Base-by-base conservation (phyloP, 129 eudicot species). In the Kitagawia praeruptora region DNA sequence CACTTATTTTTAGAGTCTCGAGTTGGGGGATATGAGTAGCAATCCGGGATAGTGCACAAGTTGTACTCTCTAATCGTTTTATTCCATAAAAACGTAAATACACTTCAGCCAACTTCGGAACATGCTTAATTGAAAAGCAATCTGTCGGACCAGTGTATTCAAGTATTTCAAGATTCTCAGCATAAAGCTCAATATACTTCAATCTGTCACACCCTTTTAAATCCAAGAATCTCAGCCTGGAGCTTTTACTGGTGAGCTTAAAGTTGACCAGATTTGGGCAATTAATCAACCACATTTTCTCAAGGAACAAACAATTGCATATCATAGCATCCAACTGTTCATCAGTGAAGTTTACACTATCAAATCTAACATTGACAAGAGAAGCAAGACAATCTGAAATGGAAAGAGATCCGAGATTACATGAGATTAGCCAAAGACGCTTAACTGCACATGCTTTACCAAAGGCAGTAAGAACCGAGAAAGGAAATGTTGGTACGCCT, bases 51-150 rank as follows among this genome's bases (percentile, higher is more conserved):
- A 81, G 45, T 6, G 84, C 71, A 49, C 14, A 69, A 51, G 69
- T 71, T 8, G 42, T 46, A 40, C 78, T 72, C 1, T 82, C 74
- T 10, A 23, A 23, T 40, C 63, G 70, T n/a, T 23, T 38, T n/a
- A 0, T 3, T 34, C 80, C 81, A 3, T 71, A 37, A 80, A 82
- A 77, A 82, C 12, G 23, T 75, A 77, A 10, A 19, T 47, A 82
- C 19, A 77, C 56, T 42, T 76, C 14, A 64, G 77, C 54, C 71
- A 82, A 70, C 42, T 46, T 82, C 2, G 81, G 81, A 49, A 70
- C 84, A 51, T 77, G 44, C 61, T 76, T 69, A 63, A 82, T 77
- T 8, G 61, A 82, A 44, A 82, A 76, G 70, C 7, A 2, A 54
- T 37, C 48, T 34, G 28, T 37, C 10, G 70, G 56, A 69, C 84